phyloP scores from a whole-genome alignment of 257 asterid species.

The Solanum etuberosum region DNA sequence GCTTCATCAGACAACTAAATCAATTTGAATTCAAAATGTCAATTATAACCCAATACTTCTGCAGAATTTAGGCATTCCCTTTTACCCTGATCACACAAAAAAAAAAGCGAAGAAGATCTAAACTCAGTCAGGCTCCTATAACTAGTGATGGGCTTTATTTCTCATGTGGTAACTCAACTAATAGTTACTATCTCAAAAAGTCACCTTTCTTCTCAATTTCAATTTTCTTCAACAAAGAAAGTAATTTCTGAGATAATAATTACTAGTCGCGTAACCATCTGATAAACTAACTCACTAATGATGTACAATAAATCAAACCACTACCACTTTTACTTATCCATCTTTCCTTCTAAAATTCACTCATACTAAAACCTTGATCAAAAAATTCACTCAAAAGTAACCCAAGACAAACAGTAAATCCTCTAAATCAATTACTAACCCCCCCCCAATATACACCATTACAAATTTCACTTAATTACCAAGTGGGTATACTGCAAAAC shows the following conservation, averaged over 20 bases:
- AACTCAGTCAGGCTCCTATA: background rate
- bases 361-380: background rate
- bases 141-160: background rate
- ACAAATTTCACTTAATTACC: background rate
- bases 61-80: background rate
- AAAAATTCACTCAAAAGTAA: background rate
- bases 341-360: background rate
- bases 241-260: too few relatives aligned
- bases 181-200: too few relatives aligned
- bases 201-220: background rate
- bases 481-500: background rate
- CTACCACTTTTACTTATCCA: background rate
- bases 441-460: background rate
- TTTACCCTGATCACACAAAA: background rate
- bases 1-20: background rate
- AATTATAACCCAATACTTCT: background rate
- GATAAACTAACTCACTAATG: background rate
- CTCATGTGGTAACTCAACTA: background rate
- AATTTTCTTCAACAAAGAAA: background rate
- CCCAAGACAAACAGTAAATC: background rate
- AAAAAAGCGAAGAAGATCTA: background rate
- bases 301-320: background rate
- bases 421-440: background rate
- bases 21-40: background rate
- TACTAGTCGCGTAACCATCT: background rate